Conservation (phyloP, 345 rosid species). For the Psidium friedrichsthalianum region DNA sequence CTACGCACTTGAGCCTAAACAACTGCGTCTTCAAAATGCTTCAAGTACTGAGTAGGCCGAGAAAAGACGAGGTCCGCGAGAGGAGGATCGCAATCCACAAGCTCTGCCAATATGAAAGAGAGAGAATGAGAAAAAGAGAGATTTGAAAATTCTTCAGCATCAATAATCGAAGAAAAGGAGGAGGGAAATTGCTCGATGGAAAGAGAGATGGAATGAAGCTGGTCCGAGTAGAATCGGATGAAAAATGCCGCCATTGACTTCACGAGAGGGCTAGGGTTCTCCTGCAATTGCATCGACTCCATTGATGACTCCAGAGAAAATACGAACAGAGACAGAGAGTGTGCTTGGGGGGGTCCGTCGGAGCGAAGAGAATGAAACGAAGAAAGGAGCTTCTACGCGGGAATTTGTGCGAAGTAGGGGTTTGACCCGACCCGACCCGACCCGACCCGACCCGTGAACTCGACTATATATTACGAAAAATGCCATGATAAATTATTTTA, state of each 20-base stretch:
- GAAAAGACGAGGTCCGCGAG: conserved; percentile 52
- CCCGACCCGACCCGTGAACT: neutral
- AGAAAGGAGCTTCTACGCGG: neutral
- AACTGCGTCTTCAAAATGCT: conserved; percentile 58
- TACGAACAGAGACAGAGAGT: neutral
- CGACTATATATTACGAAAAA: neutral
- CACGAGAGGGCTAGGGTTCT: conserved; percentile 10
- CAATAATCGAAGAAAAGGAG: neutral
- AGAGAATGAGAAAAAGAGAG: neutral
- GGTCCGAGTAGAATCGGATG: conserved; percentile 33
- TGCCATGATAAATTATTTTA: neutral
- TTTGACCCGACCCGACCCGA: neutral
- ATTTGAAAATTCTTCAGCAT: neutral
- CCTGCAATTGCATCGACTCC: neutral
- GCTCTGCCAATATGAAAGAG: conserved; percentile 52
- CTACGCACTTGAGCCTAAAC: conserved; percentile 62
- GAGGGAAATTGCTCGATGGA: conserved; percentile 30
- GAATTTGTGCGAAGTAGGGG: neutral
- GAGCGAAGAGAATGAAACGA: neutral
- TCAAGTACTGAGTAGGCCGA: conserved; percentile 40
- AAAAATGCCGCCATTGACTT: conserved; percentile 49
- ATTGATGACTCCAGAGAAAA: neutral
- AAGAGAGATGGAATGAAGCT: conserved; percentile 61
- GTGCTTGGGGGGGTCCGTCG: too few relatives aligned
- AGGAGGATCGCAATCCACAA: conserved; percentile 47